Evolutionary conservation across 805 yeast species (phyloP).

Genomic region (Kuraishia borneana): DNA sequence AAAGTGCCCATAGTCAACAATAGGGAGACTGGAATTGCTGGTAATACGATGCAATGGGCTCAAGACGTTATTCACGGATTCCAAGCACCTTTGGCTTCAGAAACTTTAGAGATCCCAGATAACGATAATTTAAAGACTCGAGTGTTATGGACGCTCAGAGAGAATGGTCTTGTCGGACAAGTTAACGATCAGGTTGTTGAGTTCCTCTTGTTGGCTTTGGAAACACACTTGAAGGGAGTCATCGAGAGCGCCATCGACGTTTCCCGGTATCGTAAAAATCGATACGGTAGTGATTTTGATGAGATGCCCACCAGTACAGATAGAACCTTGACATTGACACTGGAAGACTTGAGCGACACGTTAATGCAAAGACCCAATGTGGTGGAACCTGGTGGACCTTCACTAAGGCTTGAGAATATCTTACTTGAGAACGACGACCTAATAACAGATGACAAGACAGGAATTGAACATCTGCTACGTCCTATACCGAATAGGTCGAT

Average conservation of each 20-base stretch:
- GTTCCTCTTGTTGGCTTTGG: conserved; percentile 68
- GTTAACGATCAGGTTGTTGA: conserved; percentile 75
- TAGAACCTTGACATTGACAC: conserved; percentile 31
- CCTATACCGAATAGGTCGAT: conserved; percentile 3
- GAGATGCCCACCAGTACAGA: neutral
- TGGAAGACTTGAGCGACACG: conserved; percentile 60
- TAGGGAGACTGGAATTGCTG: conserved; percentile 23
- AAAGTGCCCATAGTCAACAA: conserved; percentile 69
- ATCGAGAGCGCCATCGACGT: conserved; percentile 68
- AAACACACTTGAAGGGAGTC: conserved; percentile 63
- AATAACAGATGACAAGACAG: conserved; percentile 12
- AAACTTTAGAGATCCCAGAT: conserved; percentile 77
- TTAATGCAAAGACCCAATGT: conserved; percentile 54
- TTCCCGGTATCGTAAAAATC: conserved; percentile 47
- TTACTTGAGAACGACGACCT: conserved; percentile 48
- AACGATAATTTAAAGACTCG: conserved; percentile 52
- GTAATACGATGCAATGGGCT: conserved; percentile 69
- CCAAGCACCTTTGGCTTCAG: conserved; percentile 70
- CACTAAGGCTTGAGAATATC: conserved; percentile 34
- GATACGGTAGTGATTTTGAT: conserved; percentile 24
- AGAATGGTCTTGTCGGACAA: conserved; percentile 78
- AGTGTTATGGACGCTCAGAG: conserved; percentile 77
- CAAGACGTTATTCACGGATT: conserved; percentile 85
- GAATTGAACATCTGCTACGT: conserved; percentile 16
- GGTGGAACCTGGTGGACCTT: conserved; percentile 58